Percentiles rank a stretch among this genome's conserved stretches.
Conservation (phyloP, 148 eudicot species). For the Camellia granthamiana region DNA sequence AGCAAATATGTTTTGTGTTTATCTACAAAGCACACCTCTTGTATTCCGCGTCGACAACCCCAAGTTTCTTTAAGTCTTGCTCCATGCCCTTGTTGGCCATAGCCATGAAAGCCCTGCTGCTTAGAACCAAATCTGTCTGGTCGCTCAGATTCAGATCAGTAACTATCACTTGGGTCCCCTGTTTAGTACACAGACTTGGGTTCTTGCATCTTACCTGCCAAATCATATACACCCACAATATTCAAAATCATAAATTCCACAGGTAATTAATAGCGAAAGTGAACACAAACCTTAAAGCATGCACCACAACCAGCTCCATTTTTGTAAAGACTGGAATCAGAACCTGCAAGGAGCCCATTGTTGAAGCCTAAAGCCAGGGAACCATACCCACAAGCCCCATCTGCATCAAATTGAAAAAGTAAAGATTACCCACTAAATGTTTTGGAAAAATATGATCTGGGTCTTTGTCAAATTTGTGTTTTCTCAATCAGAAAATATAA, state of each 20-base stretch:
- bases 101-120: slow-evolving; percentile 67
- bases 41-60: slow-evolving; percentile 45
- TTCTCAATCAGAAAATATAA: background rate
- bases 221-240: background rate
- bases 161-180: slow-evolving; percentile 51
- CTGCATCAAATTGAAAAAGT: slow-evolving; percentile 32
- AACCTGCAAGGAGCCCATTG: slow-evolving; percentile 66
- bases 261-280: too few species aligned
- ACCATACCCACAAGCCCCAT: slow-evolving; percentile 89
- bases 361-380: slow-evolving; percentile 52
- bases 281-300: slow-evolving; percentile 61
- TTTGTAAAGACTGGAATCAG: slow-evolving; percentile 53
- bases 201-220: slow-evolving; percentile 74
- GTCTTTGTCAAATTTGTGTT: background rate
- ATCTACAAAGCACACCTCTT: slow-evolving; percentile 41
- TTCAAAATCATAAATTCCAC: slow-evolving; percentile 1
- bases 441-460: slow-evolving; percentile 13
- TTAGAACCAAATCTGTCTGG: slow-evolving; percentile 60
- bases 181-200: slow-evolving; percentile 36
- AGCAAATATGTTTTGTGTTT: background rate
- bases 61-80: slow-evolving; percentile 40
- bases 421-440: slow-evolving; percentile 19
- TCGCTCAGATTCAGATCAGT: slow-evolving; percentile 51
- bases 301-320: slow-evolving; percentile 87
- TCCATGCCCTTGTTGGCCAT: slow-evolving; percentile 70